These are phyloP conservation scores for Galerina sulciceps DNA, from an alignment of 768 basidiomycete species.

Conservation along the genomic window DNA sequence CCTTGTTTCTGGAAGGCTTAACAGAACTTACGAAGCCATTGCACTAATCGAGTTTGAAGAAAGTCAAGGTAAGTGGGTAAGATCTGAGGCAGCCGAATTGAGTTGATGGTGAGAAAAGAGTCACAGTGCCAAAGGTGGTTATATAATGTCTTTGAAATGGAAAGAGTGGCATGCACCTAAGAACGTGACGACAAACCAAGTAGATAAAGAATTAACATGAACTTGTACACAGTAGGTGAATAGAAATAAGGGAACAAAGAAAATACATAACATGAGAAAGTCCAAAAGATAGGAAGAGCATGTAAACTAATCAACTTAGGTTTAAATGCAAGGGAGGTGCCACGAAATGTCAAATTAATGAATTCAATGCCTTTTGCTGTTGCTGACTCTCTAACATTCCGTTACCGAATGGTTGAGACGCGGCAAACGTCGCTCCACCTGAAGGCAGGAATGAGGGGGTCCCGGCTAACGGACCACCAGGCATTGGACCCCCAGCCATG, in stretches of 20 bases:
- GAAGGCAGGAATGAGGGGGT: slow-evolving; percentile 19
- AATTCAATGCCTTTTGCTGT: slow-evolving; percentile 23
- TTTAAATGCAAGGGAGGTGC: slow-evolving; percentile 9
- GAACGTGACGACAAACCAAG: slow-evolving; percentile 17
- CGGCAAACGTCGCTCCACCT: slow-evolving; percentile 4
- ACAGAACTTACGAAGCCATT: slow-evolving; percentile 33
- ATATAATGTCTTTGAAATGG: slow-evolving; percentile 2
- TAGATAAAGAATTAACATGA: slow-evolving; percentile 13
- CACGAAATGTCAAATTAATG: slow-evolving; percentile 21
- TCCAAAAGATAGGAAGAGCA: slow-evolving; percentile 21
- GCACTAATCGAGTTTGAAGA: slow-evolving; percentile 2
- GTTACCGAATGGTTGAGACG: slow-evolving; percentile 15
- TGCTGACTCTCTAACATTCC: slow-evolving; percentile 15
- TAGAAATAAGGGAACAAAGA: slow-evolving; percentile 19
- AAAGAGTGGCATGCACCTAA: slow-evolving; percentile 13
- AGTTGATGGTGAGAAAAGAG: slow-evolving; percentile 18
- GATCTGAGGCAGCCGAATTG: not conserved
- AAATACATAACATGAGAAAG: slow-evolving; percentile 17
- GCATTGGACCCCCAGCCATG: slow-evolving; percentile 40
- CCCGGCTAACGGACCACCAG: slow-evolving; percentile 16
- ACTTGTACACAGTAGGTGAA: slow-evolving; percentile 19
- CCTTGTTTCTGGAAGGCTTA: not conserved
- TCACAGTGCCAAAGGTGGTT: slow-evolving; percentile 9
- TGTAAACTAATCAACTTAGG: not conserved
- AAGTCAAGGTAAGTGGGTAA: slow-evolving; percentile 7